phyloP scores from a whole-genome alignment of 2,329 filamentous ascomycete genomes.

The Ceratocystis harringtonii region DNA sequence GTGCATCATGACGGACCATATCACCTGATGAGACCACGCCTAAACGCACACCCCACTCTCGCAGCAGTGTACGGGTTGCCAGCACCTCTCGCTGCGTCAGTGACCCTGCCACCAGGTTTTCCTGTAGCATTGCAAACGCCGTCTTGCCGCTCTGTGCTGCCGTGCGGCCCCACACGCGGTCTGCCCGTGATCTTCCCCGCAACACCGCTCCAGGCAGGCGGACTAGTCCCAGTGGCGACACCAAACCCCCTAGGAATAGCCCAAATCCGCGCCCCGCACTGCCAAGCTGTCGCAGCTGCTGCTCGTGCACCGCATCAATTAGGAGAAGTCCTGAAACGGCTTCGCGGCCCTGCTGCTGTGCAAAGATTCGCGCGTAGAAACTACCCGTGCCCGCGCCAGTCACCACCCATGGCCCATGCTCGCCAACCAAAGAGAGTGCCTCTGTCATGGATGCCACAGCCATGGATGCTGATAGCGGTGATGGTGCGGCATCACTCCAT shows the following conservation, averaged over 20 bases:
- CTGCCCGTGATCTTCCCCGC: conserved; percentile 61
- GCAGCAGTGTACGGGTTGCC: conserved; percentile 66
- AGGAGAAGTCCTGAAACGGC: conserved; percentile 61
- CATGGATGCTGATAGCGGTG: conserved; percentile 84
- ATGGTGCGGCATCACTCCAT: conserved; percentile 82
- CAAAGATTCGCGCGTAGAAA: conserved; percentile 83
- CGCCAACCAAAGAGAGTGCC: conserved; percentile 62
- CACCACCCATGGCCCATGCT: conserved; percentile 78
- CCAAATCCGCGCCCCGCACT: conserved; percentile 7
- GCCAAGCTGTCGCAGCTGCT: conserved; percentile 12
- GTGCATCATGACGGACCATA: conserved; percentile 46
- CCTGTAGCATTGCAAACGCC: conserved; percentile 83
- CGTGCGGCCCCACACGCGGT: conserved; percentile 69
- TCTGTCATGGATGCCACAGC: conserved; percentile 80
- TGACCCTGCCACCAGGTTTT: conserved; percentile 73
- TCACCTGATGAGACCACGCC: conserved; percentile 71
- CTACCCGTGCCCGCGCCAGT: conserved; percentile 76
- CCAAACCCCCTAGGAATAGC: conserved; percentile 26
- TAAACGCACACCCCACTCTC: conserved; percentile 51
- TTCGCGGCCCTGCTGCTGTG: conserved; percentile 60
- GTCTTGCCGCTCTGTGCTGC: conserved; percentile 68
- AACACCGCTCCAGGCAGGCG: conserved; percentile 68
- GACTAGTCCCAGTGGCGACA: conserved; percentile 77
- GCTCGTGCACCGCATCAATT: conserved; percentile 75
- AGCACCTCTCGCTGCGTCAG: conserved; percentile 71